Evolutionary conservation across 768 basidiomycete genomes (phyloP).

Genomic region (Termitomyces eurrhizus): DNA sequence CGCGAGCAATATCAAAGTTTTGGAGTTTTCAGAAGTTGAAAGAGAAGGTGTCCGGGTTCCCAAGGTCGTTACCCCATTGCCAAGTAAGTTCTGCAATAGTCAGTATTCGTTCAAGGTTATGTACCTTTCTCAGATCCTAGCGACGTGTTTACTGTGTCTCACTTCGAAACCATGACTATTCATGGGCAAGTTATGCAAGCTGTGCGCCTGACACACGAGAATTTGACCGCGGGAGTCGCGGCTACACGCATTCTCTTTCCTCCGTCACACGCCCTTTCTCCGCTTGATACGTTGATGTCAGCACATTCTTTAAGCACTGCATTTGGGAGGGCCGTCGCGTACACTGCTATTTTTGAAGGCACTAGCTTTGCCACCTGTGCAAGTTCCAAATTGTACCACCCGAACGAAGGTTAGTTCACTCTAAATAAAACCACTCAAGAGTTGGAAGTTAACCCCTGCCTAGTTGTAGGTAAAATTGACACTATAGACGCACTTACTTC

Average conservation of each 20-base stretch:
- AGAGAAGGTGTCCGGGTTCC: slow-evolving; percentile 54
- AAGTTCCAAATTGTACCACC: slow-evolving; percentile 48
- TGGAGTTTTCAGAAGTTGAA: slow-evolving; percentile 70
- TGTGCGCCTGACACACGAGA: slow-evolving; percentile 74
- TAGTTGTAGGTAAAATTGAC: slow-evolving; percentile 26
- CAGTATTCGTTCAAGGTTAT: slow-evolving; percentile 3
- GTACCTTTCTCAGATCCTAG: slow-evolving; percentile 38
- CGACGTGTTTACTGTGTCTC: slow-evolving; percentile 68
- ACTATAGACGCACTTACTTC: slow-evolving; percentile 46
- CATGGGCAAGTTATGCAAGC: slow-evolving; percentile 58
- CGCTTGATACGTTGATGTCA: slow-evolving; percentile 76
- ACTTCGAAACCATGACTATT: slow-evolving; percentile 51
- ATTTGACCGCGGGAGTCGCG: slow-evolving; percentile 86
- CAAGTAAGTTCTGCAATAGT: slow-evolving; percentile 41
- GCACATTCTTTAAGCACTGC: slow-evolving; percentile 69
- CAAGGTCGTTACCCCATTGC: slow-evolving; percentile 39
- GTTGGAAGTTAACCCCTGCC: not conserved
- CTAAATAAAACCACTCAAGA: too few species aligned
- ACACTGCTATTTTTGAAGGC: slow-evolving; percentile 73
- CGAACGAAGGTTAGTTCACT: slow-evolving; percentile 35
- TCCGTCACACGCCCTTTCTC: slow-evolving; percentile 58
- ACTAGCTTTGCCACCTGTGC: slow-evolving; percentile 66
- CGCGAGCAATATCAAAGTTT: slow-evolving; percentile 50
- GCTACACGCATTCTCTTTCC: slow-evolving; percentile 76
- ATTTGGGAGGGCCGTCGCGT: slow-evolving; percentile 77